Percentiles rank a stretch among this genome's conserved stretches.
Evolutionary conservation across 192 early-diverging fungal genomes (phyloP).

Genomic region (Coemansia sp.): DNA sequence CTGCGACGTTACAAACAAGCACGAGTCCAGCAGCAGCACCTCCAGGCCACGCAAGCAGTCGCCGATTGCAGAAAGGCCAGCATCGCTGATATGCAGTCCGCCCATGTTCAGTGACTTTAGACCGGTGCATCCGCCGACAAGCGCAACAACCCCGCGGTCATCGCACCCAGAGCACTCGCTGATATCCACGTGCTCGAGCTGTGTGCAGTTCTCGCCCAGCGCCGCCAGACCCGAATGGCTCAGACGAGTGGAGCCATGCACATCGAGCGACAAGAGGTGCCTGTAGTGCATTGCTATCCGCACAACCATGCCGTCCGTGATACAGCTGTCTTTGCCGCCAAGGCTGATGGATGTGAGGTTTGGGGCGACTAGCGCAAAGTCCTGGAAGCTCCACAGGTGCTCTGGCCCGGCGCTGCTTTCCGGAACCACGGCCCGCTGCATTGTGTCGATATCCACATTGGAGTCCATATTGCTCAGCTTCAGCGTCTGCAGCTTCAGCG

Average conservation of each 20-base stretch:
- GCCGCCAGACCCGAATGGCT: constrained; percentile 15
- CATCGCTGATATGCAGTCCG: constrained; percentile 24
- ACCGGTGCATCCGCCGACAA: constrained; percentile 17
- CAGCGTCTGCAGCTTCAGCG: constrained; percentile 11
- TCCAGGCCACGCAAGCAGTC: constrained; percentile 20
- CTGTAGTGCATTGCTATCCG: constrained; percentile 17
- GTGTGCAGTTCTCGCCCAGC: constrained; percentile 22
- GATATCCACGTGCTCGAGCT: constrained; percentile 20
- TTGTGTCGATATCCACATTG: background rate
- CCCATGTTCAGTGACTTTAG: constrained; percentile 24
- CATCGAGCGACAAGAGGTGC: constrained; percentile 15
- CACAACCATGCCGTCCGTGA: constrained; percentile 25
- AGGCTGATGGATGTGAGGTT: constrained; percentile 24
- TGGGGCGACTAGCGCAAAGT: constrained; percentile 17
- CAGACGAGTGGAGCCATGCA: constrained; percentile 27
- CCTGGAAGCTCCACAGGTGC: background rate
- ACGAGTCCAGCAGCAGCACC: constrained; percentile 28
- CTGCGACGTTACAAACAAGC: constrained; percentile 20
- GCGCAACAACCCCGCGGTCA: constrained; percentile 22
- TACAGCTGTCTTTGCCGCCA: constrained; percentile 25
- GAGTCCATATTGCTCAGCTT: constrained; percentile 15
- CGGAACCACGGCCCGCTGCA: background rate
- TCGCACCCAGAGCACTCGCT: constrained; percentile 27
- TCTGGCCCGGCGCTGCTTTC: background rate
- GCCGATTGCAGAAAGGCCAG: constrained; percentile 23